Percentiles rank a stretch among this genome's conserved stretches.
Evolutionary conservation across 257 asterid species (phyloP).

Genomic region (Lavandula angustifolia): DNA sequence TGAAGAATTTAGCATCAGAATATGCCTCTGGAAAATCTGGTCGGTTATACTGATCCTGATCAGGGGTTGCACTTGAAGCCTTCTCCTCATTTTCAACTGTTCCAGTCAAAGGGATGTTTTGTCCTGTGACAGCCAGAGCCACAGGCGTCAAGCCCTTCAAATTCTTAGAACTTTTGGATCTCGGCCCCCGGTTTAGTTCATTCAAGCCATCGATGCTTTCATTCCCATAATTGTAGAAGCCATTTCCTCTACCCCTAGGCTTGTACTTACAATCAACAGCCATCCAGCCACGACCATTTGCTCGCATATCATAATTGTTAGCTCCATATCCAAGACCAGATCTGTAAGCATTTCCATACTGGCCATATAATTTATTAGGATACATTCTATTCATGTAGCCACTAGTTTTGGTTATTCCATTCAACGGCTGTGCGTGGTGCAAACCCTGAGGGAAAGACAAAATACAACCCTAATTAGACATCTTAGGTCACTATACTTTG

Average conservation of each 20-base stretch:
- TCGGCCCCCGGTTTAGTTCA: slow-evolving; percentile 74
- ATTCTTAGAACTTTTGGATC: slow-evolving; percentile 53
- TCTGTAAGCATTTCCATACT: slow-evolving; percentile 53
- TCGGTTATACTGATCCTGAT: slow-evolving; percentile 49
- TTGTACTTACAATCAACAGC: slow-evolving; percentile 52
- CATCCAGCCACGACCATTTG: slow-evolving; percentile 56
- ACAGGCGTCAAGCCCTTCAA: slow-evolving; percentile 49
- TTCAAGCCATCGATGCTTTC: slow-evolving; percentile 62
- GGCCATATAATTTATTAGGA: slow-evolving; percentile 56
- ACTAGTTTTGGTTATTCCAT: slow-evolving; percentile 39
- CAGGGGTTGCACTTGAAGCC: slow-evolving; percentile 28
- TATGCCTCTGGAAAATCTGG: slow-evolving; percentile 46
- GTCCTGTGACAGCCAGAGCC: slow-evolving; percentile 58
- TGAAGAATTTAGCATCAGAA: slow-evolving; percentile 48
- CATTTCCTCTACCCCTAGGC: slow-evolving; percentile 58
- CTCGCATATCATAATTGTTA: slow-evolving; percentile 47
- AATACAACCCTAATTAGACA: neutral
- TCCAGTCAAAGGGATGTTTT: slow-evolving; percentile 46
- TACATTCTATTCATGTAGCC: slow-evolving; percentile 59
- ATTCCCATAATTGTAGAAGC: slow-evolving; percentile 41
- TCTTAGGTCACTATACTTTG: neutral
- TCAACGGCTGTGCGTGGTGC: slow-evolving; percentile 45
- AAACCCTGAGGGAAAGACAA: slow-evolving; percentile 40
- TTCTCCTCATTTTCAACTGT: slow-evolving; percentile 36
- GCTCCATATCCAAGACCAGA: slow-evolving; percentile 56